Conservation (phyloP, 2,329 filamentous ascomycete genomes). For the Nemania bipapillata region DNA sequence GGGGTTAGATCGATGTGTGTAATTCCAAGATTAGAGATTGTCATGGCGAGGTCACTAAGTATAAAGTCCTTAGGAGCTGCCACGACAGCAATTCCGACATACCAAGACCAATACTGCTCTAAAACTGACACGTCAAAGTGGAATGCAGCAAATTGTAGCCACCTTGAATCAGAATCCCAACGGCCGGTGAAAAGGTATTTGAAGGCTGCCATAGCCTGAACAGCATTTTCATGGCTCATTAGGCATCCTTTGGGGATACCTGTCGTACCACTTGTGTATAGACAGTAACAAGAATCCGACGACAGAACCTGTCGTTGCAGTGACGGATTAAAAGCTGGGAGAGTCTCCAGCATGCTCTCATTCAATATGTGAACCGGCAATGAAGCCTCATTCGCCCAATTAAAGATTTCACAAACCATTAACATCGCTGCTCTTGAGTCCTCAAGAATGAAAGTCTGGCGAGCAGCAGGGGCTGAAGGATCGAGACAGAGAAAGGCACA, state of each 20-base stretch:
- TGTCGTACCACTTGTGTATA: constrained; percentile 89
- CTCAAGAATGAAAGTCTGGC: constrained; percentile 80
- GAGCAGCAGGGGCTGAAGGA: constrained; percentile 73
- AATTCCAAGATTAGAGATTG: constrained; percentile 77
- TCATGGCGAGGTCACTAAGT: constrained; percentile 80
- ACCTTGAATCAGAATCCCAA: constrained; percentile 78
- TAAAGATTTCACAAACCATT: constrained; percentile 61
- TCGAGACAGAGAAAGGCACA: constrained; percentile 85
- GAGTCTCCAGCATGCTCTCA: constrained; percentile 47
- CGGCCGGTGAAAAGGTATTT: constrained; percentile 78
- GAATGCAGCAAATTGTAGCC: constrained; percentile 92
- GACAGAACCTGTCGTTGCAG: constrained; percentile 54
- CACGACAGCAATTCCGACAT: constrained; percentile 84
- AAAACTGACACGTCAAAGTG: constrained; percentile 95
- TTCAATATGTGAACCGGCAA: constrained; percentile 52
- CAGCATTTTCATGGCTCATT: constrained; percentile 86
- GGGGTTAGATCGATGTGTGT: constrained; percentile 94
- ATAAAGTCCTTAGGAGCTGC: constrained; percentile 85
- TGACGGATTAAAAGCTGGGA: constrained; percentile 42
- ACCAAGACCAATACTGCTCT: constrained; percentile 97
- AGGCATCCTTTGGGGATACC: constrained; percentile 88
- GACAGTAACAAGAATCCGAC: constrained; percentile 77
- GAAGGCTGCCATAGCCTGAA: constrained; percentile 90
- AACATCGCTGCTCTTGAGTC: constrained; percentile 76
- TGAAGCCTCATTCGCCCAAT: constrained; percentile 51